Evolutionary conservation across 495 filamentous ascomycete species (phyloP).

Genomic region (Penicillium paradoxum): DNA sequence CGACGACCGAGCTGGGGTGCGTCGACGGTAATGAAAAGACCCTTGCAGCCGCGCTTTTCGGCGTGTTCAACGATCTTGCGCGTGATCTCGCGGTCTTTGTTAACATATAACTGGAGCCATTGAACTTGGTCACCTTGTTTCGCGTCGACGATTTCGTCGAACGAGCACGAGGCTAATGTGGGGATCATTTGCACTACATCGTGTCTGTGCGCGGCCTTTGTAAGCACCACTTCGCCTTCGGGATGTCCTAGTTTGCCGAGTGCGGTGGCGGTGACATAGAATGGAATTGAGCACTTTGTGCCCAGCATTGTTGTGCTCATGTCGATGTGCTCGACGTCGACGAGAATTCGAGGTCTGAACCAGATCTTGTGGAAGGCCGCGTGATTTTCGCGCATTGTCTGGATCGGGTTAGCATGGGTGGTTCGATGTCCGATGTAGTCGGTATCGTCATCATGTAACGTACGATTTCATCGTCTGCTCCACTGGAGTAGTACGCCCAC

Average conservation of each 20-base stretch:
- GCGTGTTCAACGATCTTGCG: conserved; percentile 86
- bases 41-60: conserved; percentile 88
- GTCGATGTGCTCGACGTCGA: conserved; percentile 83
- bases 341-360: conserved; percentile 83
- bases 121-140: conserved; percentile 75
- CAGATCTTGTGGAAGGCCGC: conserved; percentile 94
- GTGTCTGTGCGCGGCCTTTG: conserved; percentile 74
- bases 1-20: conserved; percentile 91
- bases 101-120: conserved; percentile 98
- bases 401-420: background rate
- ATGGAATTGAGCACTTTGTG: conserved; percentile 72
- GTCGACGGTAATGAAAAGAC: conserved; percentile 97
- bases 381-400: conserved; percentile 97
- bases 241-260: conserved; percentile 86
- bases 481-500: conserved; percentile 96
- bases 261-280: conserved; percentile 90
- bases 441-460: conserved; percentile 27
- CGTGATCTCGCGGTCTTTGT: conserved; percentile 91
- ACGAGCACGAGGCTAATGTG: conserved; percentile 94
- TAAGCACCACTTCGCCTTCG: conserved; percentile 89
- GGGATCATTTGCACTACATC: conserved; percentile 96
- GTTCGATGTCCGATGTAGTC: background rate
- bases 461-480: conserved; percentile 95
- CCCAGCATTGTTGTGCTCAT: conserved; percentile 87
- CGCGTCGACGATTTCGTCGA: conserved; percentile 94